phyloP scores from a whole-genome alignment of 768 basidiomycete genomes.

The Leccinum boreale region DNA sequence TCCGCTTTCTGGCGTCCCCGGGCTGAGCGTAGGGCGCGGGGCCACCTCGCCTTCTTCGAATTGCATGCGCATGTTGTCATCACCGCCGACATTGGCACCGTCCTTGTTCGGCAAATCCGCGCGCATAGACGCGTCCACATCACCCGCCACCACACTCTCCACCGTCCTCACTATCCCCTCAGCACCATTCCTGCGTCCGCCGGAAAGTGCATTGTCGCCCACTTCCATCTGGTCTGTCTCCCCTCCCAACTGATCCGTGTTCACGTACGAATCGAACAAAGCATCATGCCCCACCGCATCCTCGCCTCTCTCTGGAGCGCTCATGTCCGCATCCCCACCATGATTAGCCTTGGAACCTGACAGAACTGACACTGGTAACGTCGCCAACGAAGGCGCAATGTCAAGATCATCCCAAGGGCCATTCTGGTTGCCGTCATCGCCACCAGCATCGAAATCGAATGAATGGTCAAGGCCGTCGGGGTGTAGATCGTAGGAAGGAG shows the following conservation, averaged over 20 bases:
- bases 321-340: background rate
- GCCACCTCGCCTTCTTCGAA: constrained; percentile 18
- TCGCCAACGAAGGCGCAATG: constrained; percentile 6
- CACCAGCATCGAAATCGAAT: constrained; percentile 15
- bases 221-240: background rate
- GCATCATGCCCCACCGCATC: constrained; percentile 6
- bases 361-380: background rate
- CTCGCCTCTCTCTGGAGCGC: background rate
- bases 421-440: background rate
- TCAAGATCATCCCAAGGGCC: constrained; percentile 1
- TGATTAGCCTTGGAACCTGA: background rate
- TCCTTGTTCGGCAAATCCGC: background rate
- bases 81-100: background rate
- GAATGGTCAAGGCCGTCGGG: constrained; percentile 15
- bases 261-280: constrained; percentile 23
- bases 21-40: background rate
- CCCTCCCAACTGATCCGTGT: constrained; percentile 17
- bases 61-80: background rate
- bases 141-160: background rate
- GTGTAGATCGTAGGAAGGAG: constrained; percentile 1
- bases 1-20: constrained; percentile 12
- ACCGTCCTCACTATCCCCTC: background rate
- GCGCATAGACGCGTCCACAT: background rate
- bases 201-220: background rate
- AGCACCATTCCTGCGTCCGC: background rate